Percentiles rank a stretch among this genome's conserved stretches.
These are phyloP conservation scores for Fraxinus albicans DNA, from an alignment of 305 asterid species.

Conservation along the genomic window DNA sequence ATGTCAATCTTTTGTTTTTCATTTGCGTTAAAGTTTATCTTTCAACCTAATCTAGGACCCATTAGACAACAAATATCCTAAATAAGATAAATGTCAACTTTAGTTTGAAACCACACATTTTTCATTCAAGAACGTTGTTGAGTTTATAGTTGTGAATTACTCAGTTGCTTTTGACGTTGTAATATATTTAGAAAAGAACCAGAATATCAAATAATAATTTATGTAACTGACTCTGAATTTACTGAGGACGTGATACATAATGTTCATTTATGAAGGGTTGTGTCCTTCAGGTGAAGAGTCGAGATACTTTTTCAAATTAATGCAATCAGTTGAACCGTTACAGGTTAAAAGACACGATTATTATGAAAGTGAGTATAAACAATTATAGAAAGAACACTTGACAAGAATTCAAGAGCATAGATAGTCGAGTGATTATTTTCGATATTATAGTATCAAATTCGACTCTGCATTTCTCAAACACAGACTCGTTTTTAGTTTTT, in stretches of 20 bases:
- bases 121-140: neutral
- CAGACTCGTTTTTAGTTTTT: neutral
- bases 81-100: slow-evolving; percentile 6
- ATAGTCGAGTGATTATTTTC: neutral
- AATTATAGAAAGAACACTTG: neutral
- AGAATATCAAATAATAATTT: neutral
- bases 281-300: neutral
- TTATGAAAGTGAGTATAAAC: neutral
- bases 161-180: neutral
- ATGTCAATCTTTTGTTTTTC: slow-evolving; percentile 18
- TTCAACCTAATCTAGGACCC: slow-evolving; percentile 24
- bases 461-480: neutral
- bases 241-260: neutral
- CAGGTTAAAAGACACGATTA: neutral
- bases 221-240: neutral
- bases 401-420: neutral
- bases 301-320: neutral
- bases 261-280: neutral
- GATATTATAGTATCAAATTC: neutral
- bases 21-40: neutral
- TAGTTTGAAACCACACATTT: neutral
- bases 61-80: slow-evolving; percentile 17
- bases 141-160: neutral
- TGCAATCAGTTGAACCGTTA: neutral
- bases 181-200: neutral